These are phyloP conservation scores for Avena sativa DNA, from an alignment of 176 grass and related monocot species.

Conservation along the genomic window DNA sequence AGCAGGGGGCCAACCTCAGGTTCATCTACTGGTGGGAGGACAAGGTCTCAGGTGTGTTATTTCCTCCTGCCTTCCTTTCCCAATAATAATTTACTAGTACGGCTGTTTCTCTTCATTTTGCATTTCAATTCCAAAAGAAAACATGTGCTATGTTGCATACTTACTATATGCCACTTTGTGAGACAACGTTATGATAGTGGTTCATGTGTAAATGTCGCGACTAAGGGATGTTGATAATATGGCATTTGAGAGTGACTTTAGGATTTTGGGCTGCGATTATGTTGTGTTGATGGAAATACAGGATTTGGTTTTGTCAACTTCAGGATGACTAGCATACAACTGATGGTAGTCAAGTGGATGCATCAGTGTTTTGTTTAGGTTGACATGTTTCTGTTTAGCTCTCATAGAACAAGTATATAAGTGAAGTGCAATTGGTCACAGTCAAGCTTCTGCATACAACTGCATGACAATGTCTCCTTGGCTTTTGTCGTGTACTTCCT, in stretches of 20 bases:
- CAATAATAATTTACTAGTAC: neutral
- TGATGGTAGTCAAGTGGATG: neutral
- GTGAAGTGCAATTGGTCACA: neutral
- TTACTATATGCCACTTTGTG: neutral
- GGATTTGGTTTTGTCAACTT: slow-evolving; percentile 11
- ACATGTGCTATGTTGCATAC: neutral
- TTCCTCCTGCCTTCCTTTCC: neutral
- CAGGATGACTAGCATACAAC: neutral
- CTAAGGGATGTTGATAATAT: neutral
- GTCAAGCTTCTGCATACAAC: neutral
- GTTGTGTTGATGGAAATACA: neutral
- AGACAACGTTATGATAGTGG: neutral
- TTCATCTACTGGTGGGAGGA: slow-evolving; percentile 99
- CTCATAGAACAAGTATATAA: neutral
- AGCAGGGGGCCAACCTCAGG: slow-evolving; percentile 80
- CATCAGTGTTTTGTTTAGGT: slow-evolving; percentile 2
- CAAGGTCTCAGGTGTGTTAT: slow-evolving; percentile 79
- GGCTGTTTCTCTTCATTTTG: neutral
- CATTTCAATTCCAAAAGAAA: neutral
- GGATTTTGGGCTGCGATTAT: neutral
- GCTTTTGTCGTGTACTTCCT: neutral
- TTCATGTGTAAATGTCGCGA: neutral
- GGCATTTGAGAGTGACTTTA: neutral
- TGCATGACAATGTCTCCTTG: slow-evolving; percentile 11
- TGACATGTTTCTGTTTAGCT: neutral